phyloP scores from a whole-genome alignment of 306 rosid genomes.

The Lathyrus oleraceus region DNA sequence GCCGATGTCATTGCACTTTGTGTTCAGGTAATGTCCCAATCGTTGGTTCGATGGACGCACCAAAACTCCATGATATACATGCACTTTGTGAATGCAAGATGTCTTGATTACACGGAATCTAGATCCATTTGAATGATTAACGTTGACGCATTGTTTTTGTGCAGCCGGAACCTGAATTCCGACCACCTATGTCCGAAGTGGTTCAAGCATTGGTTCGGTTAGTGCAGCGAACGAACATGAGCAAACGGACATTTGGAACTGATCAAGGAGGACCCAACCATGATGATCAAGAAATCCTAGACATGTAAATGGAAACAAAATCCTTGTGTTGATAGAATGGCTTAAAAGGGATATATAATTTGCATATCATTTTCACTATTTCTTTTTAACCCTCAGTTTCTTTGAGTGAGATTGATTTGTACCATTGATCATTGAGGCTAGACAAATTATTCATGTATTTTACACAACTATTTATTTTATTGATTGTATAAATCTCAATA shows the following conservation, averaged over 20 bases:
- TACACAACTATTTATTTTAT: conserved; percentile 46
- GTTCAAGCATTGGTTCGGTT: conserved; percentile 87
- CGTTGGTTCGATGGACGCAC: too few relatives aligned
- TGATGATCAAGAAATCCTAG: conserved; percentile 48
- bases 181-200: conserved; percentile 99
- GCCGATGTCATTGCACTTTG: conserved; percentile 97
- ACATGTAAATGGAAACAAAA: conserved; percentile 45
- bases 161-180: conserved; percentile 98
- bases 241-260: conserved; percentile 80
- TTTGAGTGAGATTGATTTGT: conserved; percentile 29
- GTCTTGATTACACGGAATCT: not conserved
- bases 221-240: conserved; percentile 97
- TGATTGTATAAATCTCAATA: conserved; percentile 36
- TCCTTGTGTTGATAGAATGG: conserved; percentile 36
- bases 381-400: conserved; percentile 19
- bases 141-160: not conserved
- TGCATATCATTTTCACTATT: conserved; percentile 24
- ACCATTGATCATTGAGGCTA: conserved; percentile 27
- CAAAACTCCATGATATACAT: too few relatives aligned
- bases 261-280: conserved; percentile 69
- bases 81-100: not conserved
- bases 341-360: conserved; percentile 24
- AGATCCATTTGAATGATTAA: not conserved
- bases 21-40: conserved; percentile 72
- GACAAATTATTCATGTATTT: conserved; percentile 35